Conservation (phyloP, 345 rosid species). For the Nasturtium officinale region DNA sequence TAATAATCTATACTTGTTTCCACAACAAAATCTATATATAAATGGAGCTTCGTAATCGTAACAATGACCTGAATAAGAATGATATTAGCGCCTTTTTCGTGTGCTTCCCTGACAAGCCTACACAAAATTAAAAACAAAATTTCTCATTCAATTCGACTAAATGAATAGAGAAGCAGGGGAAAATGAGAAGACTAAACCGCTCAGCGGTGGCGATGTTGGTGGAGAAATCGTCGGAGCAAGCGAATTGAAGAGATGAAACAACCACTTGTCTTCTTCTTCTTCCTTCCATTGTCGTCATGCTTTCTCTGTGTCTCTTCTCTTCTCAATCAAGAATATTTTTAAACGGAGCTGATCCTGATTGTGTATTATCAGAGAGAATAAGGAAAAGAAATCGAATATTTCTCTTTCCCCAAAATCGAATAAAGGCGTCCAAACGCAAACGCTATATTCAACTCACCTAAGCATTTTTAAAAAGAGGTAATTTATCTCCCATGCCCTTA, state of each 20-base stretch:
- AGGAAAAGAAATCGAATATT: no score
- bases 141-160: neutral
- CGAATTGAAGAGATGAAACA: constrained; percentile 79
- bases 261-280: constrained; percentile 52
- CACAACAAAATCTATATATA: neutral
- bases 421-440: no score
- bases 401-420: no score
- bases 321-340: no score
- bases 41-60: constrained; percentile 2
- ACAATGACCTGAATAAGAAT: constrained; percentile 80
- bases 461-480: no score
- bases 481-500: no score
- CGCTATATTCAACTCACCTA: no score
- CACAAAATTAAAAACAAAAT: constrained; percentile 21
- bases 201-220: constrained; percentile 73
- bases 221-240: constrained; percentile 81
- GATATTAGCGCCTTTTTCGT: constrained; percentile 69
- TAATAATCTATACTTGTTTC: no score
- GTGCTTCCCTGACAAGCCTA: constrained; percentile 57
- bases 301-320: neutral
- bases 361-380: no score
- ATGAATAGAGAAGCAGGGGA: neutral
- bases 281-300: constrained; percentile 27
- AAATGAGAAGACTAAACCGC: constrained; percentile 48
- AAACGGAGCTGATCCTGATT: no score